Evolutionary conservation across 2,329 filamentous ascomycete genomes (phyloP).

Genomic region (Ceratocystis smalleyi): DNA sequence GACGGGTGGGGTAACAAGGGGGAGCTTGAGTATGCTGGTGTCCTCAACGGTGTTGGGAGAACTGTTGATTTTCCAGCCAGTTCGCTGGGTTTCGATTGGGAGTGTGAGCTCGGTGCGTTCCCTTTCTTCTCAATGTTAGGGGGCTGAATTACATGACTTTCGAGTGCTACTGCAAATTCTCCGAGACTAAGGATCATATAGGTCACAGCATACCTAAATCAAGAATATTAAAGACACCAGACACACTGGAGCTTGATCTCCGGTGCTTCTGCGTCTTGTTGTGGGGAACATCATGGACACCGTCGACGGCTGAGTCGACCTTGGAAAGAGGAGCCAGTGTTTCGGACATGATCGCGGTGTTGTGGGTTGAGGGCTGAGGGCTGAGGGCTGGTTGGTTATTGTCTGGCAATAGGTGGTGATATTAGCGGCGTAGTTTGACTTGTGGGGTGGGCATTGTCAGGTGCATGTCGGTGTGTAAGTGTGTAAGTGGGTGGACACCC

Average conservation of each 20-base stretch:
- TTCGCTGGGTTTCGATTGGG: conserved; percentile 68
- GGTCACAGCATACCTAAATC: conserved; percentile 54
- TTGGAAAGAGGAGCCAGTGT: conserved; percentile 48
- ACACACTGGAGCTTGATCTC: conserved; percentile 55
- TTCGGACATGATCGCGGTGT: conserved; percentile 28
- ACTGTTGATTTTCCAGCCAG: conserved; percentile 91
- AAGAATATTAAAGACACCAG: conserved; percentile 58
- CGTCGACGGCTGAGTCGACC: conserved; percentile 82
- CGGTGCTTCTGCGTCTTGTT: conserved; percentile 40
- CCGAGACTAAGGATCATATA: conserved; percentile 7
- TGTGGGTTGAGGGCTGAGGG: neutral
- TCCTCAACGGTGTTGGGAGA: conserved; percentile 67
- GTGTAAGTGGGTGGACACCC: conserved; percentile 7
- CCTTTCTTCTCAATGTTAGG: conserved; percentile 41
- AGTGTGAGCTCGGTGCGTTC: conserved; percentile 57
- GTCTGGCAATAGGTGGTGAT: neutral
- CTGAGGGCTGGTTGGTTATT: neutral
- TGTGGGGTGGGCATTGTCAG: neutral
- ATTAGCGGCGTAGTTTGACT: neutral
- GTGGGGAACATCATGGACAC: conserved; percentile 30
- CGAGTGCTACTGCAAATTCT: neutral
- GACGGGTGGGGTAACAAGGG: conserved; percentile 64
- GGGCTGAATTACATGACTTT: neutral
- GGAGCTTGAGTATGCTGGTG: conserved; percentile 65
- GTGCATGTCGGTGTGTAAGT: neutral